Conservation (phyloP, 1,139 yeast species). For the Pichia sp. region DNA sequence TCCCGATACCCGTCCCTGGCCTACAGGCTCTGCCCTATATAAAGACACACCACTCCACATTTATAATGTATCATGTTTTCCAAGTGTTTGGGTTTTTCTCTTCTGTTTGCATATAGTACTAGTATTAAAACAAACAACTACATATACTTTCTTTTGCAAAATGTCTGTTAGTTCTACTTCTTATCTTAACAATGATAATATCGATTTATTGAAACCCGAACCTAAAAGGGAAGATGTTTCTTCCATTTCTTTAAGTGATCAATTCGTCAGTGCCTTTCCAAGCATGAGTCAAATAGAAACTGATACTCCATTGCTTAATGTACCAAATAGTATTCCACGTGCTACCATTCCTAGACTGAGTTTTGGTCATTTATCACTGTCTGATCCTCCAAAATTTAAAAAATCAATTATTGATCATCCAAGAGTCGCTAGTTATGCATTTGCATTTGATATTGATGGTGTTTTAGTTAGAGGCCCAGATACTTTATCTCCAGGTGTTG, state of each 20-base stretch:
- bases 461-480: conserved; percentile 75
- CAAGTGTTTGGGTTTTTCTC: background rate
- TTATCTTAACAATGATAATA: conserved; percentile 65
- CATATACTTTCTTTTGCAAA: too few relatives aligned
- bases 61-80: background rate
- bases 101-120: background rate
- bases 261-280: conserved; percentile 51
- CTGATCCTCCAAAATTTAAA: conserved; percentile 37
- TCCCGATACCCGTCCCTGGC: too few relatives aligned
- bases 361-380: background rate
- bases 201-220: conserved; percentile 57
- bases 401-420: conserved; percentile 55
- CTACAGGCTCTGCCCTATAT: too few relatives aligned
- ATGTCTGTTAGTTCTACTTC: conserved; percentile 39
- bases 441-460: conserved; percentile 85
- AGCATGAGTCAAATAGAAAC: conserved; percentile 29
- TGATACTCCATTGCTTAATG: background rate
- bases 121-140: too few relatives aligned
- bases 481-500: conserved; percentile 69
- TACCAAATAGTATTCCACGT: conserved; percentile 7
- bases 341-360: conserved; percentile 3
- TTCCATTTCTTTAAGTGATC: conserved; percentile 64
- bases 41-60: background rate
- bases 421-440: conserved; percentile 75
- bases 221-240: conserved; percentile 60